Percentiles rank a stretch among this genome's conserved stretches.
Evolutionary conservation across 2,329 filamentous ascomycete genomes (phyloP).

Genomic region (Fusarium sp.): DNA sequence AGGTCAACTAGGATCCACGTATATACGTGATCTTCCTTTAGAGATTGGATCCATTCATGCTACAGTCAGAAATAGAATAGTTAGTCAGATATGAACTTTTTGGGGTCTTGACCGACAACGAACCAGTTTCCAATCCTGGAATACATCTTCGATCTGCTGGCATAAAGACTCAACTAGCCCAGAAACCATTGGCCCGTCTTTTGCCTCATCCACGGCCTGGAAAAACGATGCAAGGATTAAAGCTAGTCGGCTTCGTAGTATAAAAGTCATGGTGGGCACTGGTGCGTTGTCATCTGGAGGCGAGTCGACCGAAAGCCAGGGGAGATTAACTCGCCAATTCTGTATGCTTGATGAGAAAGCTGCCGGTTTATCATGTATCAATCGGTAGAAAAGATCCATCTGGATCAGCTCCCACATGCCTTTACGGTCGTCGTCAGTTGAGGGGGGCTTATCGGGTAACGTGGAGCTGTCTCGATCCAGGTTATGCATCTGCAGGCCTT

Average conservation of each 20-base stretch:
- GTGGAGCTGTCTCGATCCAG: not conserved
- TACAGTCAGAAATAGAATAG: not conserved
- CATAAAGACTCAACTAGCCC: not conserved
- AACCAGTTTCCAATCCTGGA: not conserved
- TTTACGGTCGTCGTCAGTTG: not conserved
- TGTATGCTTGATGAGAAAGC: not conserved
- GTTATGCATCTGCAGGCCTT: not conserved
- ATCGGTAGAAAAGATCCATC: not conserved
- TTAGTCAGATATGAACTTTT: not conserved
- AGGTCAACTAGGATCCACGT: not conserved
- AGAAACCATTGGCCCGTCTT: not conserved
- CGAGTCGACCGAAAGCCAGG: not conserved
- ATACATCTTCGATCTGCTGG: not conserved
- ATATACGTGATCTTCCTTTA: not conserved
- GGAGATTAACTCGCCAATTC: not conserved
- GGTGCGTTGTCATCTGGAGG: not conserved
- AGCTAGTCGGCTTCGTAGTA: not conserved
- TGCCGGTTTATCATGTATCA: not conserved
- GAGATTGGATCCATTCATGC: not conserved
- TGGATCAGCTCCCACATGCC: not conserved
- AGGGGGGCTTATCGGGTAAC: not conserved
- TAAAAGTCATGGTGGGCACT: not conserved
- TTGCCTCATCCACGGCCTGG: not conserved
- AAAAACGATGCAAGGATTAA: not conserved
- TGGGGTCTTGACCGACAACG: not conserved